phyloP scores from a whole-genome alignment of 2,329 filamentous ascomycete genomes.

The Ophiostoma sp. region DNA sequence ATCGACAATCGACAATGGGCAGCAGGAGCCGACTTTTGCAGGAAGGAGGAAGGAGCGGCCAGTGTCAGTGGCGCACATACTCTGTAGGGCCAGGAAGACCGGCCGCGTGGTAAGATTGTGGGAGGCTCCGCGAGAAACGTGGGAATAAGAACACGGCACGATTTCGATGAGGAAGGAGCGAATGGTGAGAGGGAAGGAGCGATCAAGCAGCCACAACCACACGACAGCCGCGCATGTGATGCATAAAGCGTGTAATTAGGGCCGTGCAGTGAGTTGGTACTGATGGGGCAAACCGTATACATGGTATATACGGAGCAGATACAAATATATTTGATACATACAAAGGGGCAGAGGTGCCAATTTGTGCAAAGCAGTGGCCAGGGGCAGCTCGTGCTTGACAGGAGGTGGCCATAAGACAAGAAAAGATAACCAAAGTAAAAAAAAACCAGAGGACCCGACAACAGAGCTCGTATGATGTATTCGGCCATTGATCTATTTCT shows the following conservation, averaged over 20 bases:
- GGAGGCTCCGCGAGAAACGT: constrained; percentile 3
- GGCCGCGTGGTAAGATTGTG: neutral
- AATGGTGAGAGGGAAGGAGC: constrained; percentile 1
- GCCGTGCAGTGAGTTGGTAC: neutral
- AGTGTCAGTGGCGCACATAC: neutral
- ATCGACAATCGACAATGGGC: neutral
- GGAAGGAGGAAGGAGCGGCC: neutral
- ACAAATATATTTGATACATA: too few relatives aligned
- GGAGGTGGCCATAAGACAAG: too few relatives aligned
- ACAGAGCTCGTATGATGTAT: neutral
- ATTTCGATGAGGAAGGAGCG: neutral
- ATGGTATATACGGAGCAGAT: too few relatives aligned
- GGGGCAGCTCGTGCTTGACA: too few relatives aligned
- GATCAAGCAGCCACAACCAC: neutral
- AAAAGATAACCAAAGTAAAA: too few relatives aligned
- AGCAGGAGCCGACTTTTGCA: neutral
- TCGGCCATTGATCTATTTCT: neutral
- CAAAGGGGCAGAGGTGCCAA: too few relatives aligned
- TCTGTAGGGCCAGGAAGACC: neutral
- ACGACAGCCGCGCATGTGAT: neutral
- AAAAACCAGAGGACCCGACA: too few relatives aligned
- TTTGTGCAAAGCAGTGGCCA: too few relatives aligned
- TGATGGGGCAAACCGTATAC: neutral
- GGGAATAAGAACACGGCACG: neutral
- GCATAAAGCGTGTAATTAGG: neutral